phyloP scores from a whole-genome alignment of 192 early-diverging fungal species.

The Thoreauomyces humboldtii region DNA sequence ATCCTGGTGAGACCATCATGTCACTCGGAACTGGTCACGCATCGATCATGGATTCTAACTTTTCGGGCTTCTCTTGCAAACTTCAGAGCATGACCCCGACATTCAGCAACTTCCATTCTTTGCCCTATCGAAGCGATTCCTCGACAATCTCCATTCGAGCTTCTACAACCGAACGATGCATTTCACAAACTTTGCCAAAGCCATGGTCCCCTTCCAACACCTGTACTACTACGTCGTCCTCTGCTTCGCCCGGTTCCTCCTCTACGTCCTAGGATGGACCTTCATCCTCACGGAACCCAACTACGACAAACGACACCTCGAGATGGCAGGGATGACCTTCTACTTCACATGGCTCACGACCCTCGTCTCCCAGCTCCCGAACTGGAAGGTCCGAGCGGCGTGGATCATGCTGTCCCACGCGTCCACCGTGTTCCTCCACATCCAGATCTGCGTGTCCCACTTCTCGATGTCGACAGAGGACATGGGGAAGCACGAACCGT shows the following conservation, averaged over 20 bases:
- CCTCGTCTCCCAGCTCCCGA: constrained; percentile 68
- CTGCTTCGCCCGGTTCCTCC: constrained; percentile 86
- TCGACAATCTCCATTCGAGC: constrained; percentile 79
- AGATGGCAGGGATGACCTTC: constrained; percentile 66
- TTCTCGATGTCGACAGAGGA: constrained; percentile 80
- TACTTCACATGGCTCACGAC: constrained; percentile 80
- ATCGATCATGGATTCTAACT: no score
- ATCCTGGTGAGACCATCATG: no score
- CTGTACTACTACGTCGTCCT: constrained; percentile 81
- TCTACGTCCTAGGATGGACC: constrained; percentile 71
- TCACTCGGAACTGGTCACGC: no score
- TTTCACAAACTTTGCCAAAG: constrained; percentile 72
- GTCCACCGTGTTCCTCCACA: constrained; percentile 79
- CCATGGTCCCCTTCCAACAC: constrained; percentile 81
- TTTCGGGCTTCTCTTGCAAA: no score
- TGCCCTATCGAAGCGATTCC: constrained; percentile 76
- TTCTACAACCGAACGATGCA: constrained; percentile 80
- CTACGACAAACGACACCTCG: constrained; percentile 58
- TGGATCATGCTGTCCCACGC: constrained; percentile 79
- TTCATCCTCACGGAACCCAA: constrained; percentile 49
- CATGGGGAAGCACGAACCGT: constrained; percentile 43
- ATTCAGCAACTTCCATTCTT: constrained; percentile 97
- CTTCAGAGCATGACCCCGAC: constrained; percentile 96
- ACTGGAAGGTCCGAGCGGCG: constrained; percentile 53
- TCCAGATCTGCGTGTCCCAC: constrained; percentile 94